phyloP scores from a whole-genome alignment of 306 rosid species.

The Urtica urens region DNA sequence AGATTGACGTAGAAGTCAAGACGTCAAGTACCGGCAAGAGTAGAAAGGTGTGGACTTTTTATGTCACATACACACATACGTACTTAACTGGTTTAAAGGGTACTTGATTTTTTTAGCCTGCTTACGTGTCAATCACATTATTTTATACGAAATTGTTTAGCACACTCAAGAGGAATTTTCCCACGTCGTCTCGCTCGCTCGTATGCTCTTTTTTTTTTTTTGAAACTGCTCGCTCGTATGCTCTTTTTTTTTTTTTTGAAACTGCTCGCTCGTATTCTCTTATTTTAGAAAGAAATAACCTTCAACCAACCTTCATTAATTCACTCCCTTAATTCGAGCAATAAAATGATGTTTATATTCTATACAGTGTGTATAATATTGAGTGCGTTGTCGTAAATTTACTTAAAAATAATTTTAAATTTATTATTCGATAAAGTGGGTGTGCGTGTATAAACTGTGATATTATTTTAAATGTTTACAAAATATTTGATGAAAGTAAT shows the following conservation, averaged over 20 bases:
- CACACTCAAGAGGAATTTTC: background rate
- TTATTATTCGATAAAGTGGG: too few species aligned
- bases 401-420: too few species aligned
- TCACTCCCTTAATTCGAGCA: too few species aligned
- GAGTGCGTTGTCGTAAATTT: too few species aligned
- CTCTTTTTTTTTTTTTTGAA: too few species aligned
- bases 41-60: background rate
- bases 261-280: background rate
- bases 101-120: conserved; percentile 6
- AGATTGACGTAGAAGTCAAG: conserved; percentile 18
- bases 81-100: background rate
- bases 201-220: too few species aligned
- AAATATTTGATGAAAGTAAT: background rate
- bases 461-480: background rate
- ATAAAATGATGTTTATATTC: too few species aligned
- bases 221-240: too few species aligned
- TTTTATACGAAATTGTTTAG: background rate
- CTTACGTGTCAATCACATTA: conserved; percentile 15
- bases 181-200: too few species aligned
- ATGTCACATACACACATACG: background rate
- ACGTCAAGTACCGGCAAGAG: conserved; percentile 1
- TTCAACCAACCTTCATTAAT: too few species aligned
- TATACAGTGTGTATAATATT: too few species aligned
- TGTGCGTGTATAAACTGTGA: too few species aligned
- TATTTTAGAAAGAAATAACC: background rate